A percentile compares a stretch with the other conserved stretches of the same genome.
Conservation (phyloP, 768 basidiomycete genomes). For the Favolaschia claudopus region DNA sequence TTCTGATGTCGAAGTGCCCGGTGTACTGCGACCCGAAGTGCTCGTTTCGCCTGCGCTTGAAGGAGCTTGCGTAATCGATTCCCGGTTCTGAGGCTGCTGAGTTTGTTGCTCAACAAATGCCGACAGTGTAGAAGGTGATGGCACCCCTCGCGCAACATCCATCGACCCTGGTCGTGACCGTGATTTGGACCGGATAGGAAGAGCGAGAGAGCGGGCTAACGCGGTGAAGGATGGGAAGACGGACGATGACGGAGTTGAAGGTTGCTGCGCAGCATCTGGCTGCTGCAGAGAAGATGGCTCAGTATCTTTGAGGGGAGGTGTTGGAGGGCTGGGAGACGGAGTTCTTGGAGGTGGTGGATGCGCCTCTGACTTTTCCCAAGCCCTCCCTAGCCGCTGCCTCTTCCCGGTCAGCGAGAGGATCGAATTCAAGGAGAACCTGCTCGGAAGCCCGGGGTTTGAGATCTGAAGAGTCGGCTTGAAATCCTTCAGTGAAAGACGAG, state of each 20-base stretch:
- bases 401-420: slow-evolving; percentile 66
- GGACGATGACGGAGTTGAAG: slow-evolving; percentile 44
- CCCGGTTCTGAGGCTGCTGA: slow-evolving; percentile 17
- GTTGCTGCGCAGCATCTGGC: slow-evolving; percentile 31
- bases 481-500: slow-evolving; percentile 45
- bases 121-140: slow-evolving; percentile 63
- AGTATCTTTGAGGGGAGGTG: slow-evolving; percentile 45
- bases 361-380: slow-evolving; percentile 68
- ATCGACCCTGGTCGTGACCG: slow-evolving; percentile 65
- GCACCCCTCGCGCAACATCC: slow-evolving; percentile 64
- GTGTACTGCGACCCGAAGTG: slow-evolving; percentile 23
- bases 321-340: slow-evolving; percentile 45
- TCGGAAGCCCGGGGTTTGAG: slow-evolving; percentile 29
- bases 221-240: slow-evolving; percentile 72
- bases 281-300: slow-evolving; percentile 32
- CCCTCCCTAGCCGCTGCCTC: slow-evolving; percentile 67
- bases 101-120: slow-evolving; percentile 61
- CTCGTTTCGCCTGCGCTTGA: slow-evolving; percentile 26
- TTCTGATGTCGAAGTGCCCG: slow-evolving; percentile 21
- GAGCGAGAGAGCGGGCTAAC: slow-evolving; percentile 69
- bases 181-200: slow-evolving; percentile 55
- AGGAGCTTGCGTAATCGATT: slow-evolving; percentile 26
- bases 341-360: slow-evolving; percentile 62
- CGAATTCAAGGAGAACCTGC: slow-evolving; percentile 68
- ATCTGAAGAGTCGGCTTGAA: slow-evolving; percentile 34